Conservation (phyloP, 2,329 filamentous ascomycete genomes). For the Ophiostoma quercus region DNA sequence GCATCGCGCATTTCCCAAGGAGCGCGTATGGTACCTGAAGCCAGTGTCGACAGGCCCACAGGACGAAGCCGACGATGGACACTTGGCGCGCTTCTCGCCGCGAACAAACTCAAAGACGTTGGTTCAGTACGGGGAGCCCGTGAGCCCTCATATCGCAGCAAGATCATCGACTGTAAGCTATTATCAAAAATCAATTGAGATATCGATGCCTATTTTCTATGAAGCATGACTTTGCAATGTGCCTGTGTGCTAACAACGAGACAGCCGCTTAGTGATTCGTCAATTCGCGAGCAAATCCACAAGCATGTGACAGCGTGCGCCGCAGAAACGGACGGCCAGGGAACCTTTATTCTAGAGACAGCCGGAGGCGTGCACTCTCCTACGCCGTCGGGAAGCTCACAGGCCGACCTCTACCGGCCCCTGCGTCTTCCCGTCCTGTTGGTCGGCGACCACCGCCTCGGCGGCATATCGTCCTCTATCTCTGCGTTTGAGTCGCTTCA, state of each 20-base stretch:
- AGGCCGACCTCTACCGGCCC: constrained; percentile 72
- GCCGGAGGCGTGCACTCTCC: constrained; percentile 79
- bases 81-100: constrained; percentile 20
- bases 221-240: neutral
- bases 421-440: constrained; percentile 69
- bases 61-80: constrained; percentile 36
- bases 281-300: neutral
- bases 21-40: constrained; percentile 58
- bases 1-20: constrained; percentile 43
- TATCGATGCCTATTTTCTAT: neutral
- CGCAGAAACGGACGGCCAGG: neutral
- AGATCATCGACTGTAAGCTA: neutral
- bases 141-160: constrained; percentile 60
- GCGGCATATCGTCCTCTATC: constrained; percentile 75
- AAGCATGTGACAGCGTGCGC: constrained; percentile 49
- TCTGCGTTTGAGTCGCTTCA: constrained; percentile 73
- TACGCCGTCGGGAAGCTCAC: constrained; percentile 66
- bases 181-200: neutral
- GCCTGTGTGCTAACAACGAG: neutral
- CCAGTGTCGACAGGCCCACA: constrained; percentile 72
- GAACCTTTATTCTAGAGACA: constrained; percentile 66
- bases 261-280: neutral
- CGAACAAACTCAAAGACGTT: constrained; percentile 35
- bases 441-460: constrained; percentile 68
- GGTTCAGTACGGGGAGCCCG: constrained; percentile 65